Evolutionary conservation across 306 rosid species (phyloP), one percentile per base, ranked within the genome.

Genomic region (Quercus suber): DNA sequence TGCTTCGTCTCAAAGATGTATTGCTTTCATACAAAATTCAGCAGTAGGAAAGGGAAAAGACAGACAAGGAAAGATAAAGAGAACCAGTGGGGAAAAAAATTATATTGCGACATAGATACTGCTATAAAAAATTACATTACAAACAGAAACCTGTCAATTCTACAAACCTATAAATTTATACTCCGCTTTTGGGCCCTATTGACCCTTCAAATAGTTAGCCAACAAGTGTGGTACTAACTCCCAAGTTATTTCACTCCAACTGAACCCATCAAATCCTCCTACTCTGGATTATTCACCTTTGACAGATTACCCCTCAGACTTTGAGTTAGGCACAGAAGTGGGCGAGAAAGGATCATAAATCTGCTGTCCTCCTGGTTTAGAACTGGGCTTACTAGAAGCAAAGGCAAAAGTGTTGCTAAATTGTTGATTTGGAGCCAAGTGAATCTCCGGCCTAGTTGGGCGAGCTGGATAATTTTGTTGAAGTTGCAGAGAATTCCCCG

Each of bases 261-360:
- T 30, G n/a, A 41, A 58, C 65, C 78, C 73, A 72, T 11, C 57
- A 57, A 68, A 70, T 49, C 28, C 49, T 33, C 25, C 28, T 45
- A 17, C 25, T 52, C 5, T 53, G 71, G 23, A 67, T 70, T 81
- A 79, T 60, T 76, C 25, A 70, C 85, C 81, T 63, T 82, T 69
- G 84, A 74, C 7, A 82, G 86, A 81, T 89, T 80, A 71, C 77
- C 87, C 78, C 79, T 87, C 71, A 51, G 87, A 69, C 70, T 84
- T 82, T 23, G 89, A 74, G 84, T 83, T 71, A 53, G 85, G 75
- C n/a, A 77, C 77, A 17, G 97, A 90, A 30, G 96, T 88, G 30
- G 97, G 98, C 7, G 97, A 86, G 84, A 95, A 95, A n/a, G 97
- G 99, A 87, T 95, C 99, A 77, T 95, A 95, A 76, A 93, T 84